phyloP scores from a whole-genome alignment of 1,284 basidiomycete species.

The Cerrena zonata region DNA sequence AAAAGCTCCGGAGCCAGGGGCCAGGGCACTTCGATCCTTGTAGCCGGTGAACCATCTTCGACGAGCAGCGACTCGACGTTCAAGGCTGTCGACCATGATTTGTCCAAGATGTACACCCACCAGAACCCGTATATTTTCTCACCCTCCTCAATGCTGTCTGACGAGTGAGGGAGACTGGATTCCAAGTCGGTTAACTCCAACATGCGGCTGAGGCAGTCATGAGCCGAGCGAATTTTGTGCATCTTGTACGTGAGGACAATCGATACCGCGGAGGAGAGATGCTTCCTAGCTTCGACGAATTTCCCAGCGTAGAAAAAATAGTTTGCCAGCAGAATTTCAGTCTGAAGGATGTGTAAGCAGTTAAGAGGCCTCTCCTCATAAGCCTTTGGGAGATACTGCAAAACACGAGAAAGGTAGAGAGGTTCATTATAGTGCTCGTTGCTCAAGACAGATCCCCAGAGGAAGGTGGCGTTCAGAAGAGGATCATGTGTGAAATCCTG shows the following conservation, averaged over 20 bases:
- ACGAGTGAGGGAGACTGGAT: constrained; percentile 27
- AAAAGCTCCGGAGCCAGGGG: constrained; percentile 57
- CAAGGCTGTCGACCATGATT: constrained; percentile 56
- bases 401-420: constrained; percentile 25
- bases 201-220: constrained; percentile 10
- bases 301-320: constrained; percentile 46
- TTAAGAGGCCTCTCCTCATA: constrained; percentile 1
- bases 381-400: constrained; percentile 20
- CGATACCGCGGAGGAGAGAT: constrained; percentile 35
- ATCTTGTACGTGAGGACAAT: constrained; percentile 32
- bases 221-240: constrained; percentile 26
- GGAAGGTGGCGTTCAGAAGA: constrained; percentile 24
- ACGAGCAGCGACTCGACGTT: constrained; percentile 42
- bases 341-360: constrained; percentile 35
- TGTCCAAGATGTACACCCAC: constrained; percentile 65
- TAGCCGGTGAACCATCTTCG: constrained; percentile 31
- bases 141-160: constrained; percentile 45
- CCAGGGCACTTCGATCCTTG: constrained; percentile 60
- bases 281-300: constrained; percentile 38
- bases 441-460: constrained; percentile 26
- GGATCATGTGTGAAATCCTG: constrained; percentile 16
- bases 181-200: constrained; percentile 10
- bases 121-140: constrained; percentile 66
- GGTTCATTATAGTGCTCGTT: constrained; percentile 14
- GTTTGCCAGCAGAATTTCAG: constrained; percentile 46